Evolutionary conservation across 345 rosid species (phyloP).

Genomic region (Brassica incana): DNA sequence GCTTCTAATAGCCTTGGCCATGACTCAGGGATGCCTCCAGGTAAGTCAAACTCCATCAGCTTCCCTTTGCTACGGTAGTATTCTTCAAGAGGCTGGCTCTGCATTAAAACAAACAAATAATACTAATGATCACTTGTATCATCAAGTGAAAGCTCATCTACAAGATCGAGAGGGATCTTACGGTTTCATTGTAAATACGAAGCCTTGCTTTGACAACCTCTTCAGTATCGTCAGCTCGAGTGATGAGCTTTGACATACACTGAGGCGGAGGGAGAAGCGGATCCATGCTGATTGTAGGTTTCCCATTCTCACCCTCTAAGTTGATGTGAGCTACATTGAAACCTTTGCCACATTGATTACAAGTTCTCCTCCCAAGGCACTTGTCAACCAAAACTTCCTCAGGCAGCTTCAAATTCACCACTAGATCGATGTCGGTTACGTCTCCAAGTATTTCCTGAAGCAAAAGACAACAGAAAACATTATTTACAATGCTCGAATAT

Average conservation of each 20-base stretch:
- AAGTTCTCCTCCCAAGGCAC: slow-evolving; percentile 92
- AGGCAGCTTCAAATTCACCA: slow-evolving; percentile 78
- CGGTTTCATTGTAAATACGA: slow-evolving; percentile 72
- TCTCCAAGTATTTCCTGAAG: slow-evolving; percentile 77
- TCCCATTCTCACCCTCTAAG: slow-evolving; percentile 72
- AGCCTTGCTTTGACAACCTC: slow-evolving; percentile 87
- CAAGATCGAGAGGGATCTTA: slow-evolving; percentile 24
- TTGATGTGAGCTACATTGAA: slow-evolving; percentile 74
- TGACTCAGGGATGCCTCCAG: slow-evolving; percentile 92
- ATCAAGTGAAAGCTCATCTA: neutral
- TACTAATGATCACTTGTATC: neutral
- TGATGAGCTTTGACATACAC: slow-evolving; percentile 77
- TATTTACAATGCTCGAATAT: neutral
- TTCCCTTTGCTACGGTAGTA: slow-evolving; percentile 70
- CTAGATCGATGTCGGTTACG: slow-evolving; percentile 79
- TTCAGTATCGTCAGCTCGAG: slow-evolving; percentile 88
- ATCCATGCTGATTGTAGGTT: slow-evolving; percentile 76
- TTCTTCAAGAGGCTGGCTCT: slow-evolving; percentile 92
- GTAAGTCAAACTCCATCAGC: slow-evolving; percentile 79
- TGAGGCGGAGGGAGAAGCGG: slow-evolving; percentile 91
- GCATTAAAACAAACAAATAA: slow-evolving; percentile 23
- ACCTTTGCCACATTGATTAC: slow-evolving; percentile 77
- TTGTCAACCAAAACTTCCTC: slow-evolving; percentile 84
- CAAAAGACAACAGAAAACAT: neutral
- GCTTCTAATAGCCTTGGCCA: slow-evolving; percentile 97